A percentile compares a stretch with the other conserved stretches of the same genome.
Evolutionary conservation across 192 early-diverging fungal species (phyloP).

Genomic region (Umbelopsis sp.): DNA sequence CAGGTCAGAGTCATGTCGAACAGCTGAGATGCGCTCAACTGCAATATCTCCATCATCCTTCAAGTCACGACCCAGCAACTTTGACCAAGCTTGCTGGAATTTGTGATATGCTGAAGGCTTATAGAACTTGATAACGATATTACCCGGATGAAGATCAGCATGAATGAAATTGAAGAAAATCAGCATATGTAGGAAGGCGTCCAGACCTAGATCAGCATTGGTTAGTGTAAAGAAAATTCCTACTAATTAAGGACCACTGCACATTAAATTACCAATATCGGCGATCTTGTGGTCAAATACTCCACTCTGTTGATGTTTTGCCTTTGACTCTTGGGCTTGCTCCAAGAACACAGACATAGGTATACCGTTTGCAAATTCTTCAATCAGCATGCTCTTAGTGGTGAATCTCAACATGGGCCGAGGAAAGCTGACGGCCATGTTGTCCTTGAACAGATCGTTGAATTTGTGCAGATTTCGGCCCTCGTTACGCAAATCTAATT

Average conservation of each 20-base stretch:
- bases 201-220: constrained; percentile 47
- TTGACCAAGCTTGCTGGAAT: constrained; percentile 48
- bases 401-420: constrained; percentile 56
- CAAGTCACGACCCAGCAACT: constrained; percentile 26
- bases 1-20: constrained; percentile 42
- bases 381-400: constrained; percentile 74
- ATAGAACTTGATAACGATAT: constrained; percentile 84
- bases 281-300: constrained; percentile 79
- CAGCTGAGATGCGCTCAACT: constrained; percentile 38
- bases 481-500: constrained; percentile 85
- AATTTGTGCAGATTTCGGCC: constrained; percentile 72
- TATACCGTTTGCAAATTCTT: constrained; percentile 80
- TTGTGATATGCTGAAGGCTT: constrained; percentile 59
- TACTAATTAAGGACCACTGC: background rate
- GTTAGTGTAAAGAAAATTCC: background rate
- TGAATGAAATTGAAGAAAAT: constrained; percentile 95
- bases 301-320: constrained; percentile 39
- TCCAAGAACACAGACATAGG: constrained; percentile 77
- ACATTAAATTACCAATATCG: constrained; percentile 63
- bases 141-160: constrained; percentile 93
- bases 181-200: constrained; percentile 88
- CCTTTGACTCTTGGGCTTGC: constrained; percentile 29
- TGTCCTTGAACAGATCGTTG: constrained; percentile 55
- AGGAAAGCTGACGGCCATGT: constrained; percentile 68
- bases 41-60: constrained; percentile 46